A percentile compares a stretch with the other conserved stretches of the same genome.
Evolutionary conservation across 768 basidiomycete species (phyloP).

Genomic region (Glaciozyma antarctica): DNA sequence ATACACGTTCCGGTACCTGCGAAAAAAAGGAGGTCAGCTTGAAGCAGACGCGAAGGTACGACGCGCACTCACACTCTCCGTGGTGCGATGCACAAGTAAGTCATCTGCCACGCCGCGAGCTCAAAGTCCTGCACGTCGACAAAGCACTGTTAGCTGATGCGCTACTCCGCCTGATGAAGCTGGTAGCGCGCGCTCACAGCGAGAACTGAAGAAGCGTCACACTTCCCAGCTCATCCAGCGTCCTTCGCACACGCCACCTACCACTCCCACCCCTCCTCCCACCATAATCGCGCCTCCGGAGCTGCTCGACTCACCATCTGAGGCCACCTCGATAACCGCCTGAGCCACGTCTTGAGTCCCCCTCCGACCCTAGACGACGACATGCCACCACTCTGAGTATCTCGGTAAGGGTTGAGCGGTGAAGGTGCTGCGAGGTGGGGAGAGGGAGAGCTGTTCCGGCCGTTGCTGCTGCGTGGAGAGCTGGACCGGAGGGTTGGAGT

Average conservation of each 20-base stretch:
- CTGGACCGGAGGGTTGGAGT: too few relatives aligned
- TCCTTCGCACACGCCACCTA: background rate
- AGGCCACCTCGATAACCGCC: conserved; percentile 11
- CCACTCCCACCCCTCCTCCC: background rate
- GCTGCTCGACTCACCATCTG: conserved; percentile 9
- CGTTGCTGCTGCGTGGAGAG: too few relatives aligned
- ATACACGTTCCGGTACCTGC: conserved; percentile 87
- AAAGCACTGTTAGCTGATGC: background rate
- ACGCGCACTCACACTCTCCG: conserved; percentile 64
- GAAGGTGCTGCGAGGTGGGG: too few relatives aligned
- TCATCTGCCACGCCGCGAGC: conserved; percentile 88
- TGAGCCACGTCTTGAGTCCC: conserved; percentile 17
- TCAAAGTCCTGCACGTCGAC: conserved; percentile 70
- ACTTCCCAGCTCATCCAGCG: background rate
- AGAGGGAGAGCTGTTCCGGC: too few relatives aligned
- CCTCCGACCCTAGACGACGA: background rate
- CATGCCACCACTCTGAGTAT: background rate
- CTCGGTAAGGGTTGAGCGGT: background rate
- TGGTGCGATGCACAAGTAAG: conserved; percentile 84
- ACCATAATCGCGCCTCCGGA: background rate
- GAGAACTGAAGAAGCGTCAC: background rate
- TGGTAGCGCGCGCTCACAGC: background rate
- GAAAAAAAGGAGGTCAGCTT: background rate
- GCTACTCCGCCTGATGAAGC: background rate
- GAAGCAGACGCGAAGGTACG: background rate